Evolutionary conservation across 805 yeast genomes (phyloP).

Genomic region (Ogataea corticis): DNA sequence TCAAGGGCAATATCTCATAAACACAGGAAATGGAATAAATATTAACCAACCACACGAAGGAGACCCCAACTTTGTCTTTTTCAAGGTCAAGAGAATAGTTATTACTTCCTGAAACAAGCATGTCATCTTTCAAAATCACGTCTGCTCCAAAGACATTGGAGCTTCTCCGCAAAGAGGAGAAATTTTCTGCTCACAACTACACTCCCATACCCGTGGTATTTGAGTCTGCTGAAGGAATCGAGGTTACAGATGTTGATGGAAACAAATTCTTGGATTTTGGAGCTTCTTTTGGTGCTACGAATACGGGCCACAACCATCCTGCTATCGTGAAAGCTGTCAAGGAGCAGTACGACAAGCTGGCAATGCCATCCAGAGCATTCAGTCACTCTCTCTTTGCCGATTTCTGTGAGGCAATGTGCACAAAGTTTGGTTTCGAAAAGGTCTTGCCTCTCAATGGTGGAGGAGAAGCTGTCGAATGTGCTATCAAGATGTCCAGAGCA

Average conservation of each 20-base stretch:
- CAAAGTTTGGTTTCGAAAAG: conserved; percentile 28
- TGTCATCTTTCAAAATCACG: conserved; percentile 16
- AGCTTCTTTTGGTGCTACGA: conserved; percentile 30
- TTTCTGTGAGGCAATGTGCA: conserved; percentile 31
- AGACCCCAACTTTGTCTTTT: too few relatives aligned
- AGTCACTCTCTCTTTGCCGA: conserved; percentile 26
- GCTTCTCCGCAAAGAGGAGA: conserved; percentile 18
- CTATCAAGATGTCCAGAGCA: conserved; percentile 38
- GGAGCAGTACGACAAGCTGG: conserved; percentile 32
- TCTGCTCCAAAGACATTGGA: conserved; percentile 21
- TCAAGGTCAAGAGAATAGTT: too few relatives aligned
- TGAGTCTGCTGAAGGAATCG: conserved; percentile 24
- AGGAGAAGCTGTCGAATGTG: conserved; percentile 39
- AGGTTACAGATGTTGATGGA: conserved; percentile 30
- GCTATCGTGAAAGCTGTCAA: conserved; percentile 31
- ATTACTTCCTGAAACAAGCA: neutral
- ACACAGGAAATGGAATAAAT: too few relatives aligned
- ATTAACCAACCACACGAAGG: too few relatives aligned
- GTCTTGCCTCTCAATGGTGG: conserved; percentile 36
- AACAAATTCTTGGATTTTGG: conserved; percentile 29
- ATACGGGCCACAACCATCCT: conserved; percentile 34
- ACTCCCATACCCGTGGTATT: conserved; percentile 32
- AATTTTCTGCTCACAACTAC: conserved; percentile 31
- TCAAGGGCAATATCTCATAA: too few relatives aligned
- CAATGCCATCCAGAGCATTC: conserved; percentile 33